phyloP scores from a whole-genome alignment of 805 yeast genomes.

The Yamadazyma endophytica region DNA sequence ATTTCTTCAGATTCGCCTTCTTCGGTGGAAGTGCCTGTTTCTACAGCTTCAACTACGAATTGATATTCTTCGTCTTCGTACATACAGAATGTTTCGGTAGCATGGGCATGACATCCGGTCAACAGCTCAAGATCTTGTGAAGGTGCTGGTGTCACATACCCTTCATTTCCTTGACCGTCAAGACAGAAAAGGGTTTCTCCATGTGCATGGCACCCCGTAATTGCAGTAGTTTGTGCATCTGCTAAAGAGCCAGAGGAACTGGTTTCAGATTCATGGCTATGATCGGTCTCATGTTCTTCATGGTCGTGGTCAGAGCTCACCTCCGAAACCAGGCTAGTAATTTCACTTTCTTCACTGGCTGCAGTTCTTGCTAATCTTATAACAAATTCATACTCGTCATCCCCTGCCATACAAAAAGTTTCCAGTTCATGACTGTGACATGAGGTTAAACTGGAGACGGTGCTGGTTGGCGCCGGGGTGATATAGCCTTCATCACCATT shows the following conservation, averaged over 20 bases:
- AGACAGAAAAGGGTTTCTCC: conserved; percentile 15
- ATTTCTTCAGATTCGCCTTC: conserved; percentile 3
- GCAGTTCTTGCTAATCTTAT: conserved; percentile 3
- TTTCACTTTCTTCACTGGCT: too few species aligned
- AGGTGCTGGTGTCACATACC: conserved; percentile 18
- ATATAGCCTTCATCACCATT: conserved; percentile 18
- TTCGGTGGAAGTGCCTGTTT: too few species aligned
- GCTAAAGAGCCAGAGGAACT: too few species aligned
- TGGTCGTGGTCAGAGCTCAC: conserved; percentile 1
- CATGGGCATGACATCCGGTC: conserved; percentile 17
- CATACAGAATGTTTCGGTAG: conserved; percentile 13
- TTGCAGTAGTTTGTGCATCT: conserved; percentile 3
- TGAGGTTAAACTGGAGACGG: conserved; percentile 11
- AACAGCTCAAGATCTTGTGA: conserved; percentile 11
- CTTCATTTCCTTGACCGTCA: conserved; percentile 18
- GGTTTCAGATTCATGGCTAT: too few species aligned
- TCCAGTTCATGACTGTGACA: conserved; percentile 19
- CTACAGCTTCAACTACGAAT: conserved; percentile 9
- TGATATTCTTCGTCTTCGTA: conserved; percentile 12
- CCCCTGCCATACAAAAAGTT: conserved; percentile 15
- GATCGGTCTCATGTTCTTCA: conserved; percentile 6
- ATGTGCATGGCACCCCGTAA: conserved; percentile 19
- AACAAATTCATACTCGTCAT: conserved; percentile 15
- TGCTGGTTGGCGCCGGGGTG: conserved; percentile 14
- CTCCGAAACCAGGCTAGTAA: too few species aligned